Conservation (phyloP, 1,139 yeast genomes). For the Debaryomycetaceae sp. region DNA sequence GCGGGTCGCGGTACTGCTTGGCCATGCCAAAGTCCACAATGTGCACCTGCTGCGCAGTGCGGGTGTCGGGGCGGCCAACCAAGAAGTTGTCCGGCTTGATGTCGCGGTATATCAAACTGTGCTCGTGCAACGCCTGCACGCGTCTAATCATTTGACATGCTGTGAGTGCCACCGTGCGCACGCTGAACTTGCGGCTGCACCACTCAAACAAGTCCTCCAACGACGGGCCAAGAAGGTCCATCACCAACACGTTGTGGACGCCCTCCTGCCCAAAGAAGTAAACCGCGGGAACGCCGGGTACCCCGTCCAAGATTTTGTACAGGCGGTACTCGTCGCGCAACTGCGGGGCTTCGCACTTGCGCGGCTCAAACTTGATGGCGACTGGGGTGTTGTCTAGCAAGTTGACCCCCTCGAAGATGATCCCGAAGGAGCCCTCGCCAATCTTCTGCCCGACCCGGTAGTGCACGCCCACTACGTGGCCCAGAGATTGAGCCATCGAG, state of each 20-base stretch:
- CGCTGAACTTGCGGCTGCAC: constrained; percentile 70
- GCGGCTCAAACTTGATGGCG: constrained; percentile 74
- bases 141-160: constrained; percentile 72
- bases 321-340: constrained; percentile 73
- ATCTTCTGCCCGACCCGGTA: constrained; percentile 95
- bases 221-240: constrained; percentile 72
- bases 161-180: constrained; percentile 67
- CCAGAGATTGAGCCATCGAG: constrained; percentile 20
- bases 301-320: constrained; percentile 59
- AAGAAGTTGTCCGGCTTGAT: constrained; percentile 75
- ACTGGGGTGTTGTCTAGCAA: constrained; percentile 73
- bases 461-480: constrained; percentile 54
- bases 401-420: constrained; percentile 91
- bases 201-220: constrained; percentile 76
- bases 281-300: constrained; percentile 67
- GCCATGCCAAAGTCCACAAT: constrained; percentile 61
- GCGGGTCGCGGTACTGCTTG: constrained; percentile 62
- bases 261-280: constrained; percentile 82
- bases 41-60: constrained; percentile 53
- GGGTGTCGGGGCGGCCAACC: constrained; percentile 63
- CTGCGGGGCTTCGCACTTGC: constrained; percentile 80
- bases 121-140: constrained; percentile 64
- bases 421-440: constrained; percentile 98
- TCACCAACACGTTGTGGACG: constrained; percentile 67
- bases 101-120: constrained; percentile 69